Conservation (phyloP, 306 rosid genomes). For the Cucurbita maxima region DNA sequence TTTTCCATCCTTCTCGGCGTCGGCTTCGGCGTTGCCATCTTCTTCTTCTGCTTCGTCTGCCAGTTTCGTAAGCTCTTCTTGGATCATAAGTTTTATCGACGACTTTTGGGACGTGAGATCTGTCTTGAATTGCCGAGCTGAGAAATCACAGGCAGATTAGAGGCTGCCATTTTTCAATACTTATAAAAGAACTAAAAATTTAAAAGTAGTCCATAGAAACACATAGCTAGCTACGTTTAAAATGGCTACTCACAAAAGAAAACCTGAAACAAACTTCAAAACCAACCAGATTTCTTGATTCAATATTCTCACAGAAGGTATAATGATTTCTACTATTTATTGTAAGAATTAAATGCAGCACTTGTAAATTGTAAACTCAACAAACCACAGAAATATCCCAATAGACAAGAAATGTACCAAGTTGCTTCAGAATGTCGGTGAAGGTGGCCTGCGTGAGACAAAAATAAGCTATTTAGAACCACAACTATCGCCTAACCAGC, state of each 20-base stretch:
- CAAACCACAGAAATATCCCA: not conserved
- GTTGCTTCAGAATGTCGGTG: constrained; percentile 87
- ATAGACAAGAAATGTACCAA: constrained; percentile 32
- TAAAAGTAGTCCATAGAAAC: no score
- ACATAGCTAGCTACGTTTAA: no score
- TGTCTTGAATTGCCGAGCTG: constrained; percentile 44
- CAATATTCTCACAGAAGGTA: not conserved
- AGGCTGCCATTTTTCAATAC: not conserved
- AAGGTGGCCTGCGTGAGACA: constrained; percentile 77
- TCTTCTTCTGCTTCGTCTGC: constrained; percentile 77
- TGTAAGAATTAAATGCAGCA: not conserved
- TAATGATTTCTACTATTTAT: no score
- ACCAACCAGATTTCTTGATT: not conserved
- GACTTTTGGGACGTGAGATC: constrained; percentile 77
- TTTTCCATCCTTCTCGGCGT: constrained; percentile 36
- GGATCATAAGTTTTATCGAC: constrained; percentile 72
- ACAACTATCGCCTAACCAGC: not conserved
- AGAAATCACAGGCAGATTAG: constrained; percentile 10
- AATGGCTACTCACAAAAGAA: no score
- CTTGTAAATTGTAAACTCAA: not conserved
- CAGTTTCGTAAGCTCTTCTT: constrained; percentile 81
- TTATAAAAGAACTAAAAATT: no score
- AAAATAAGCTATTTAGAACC: not conserved
- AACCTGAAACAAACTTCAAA: not conserved
- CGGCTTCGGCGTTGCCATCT: constrained; percentile 21